Percentiles rank a stretch among this genome's conserved stretches.
phyloP scores from a whole-genome alignment of 495 filamentous ascomycete genomes.

The Schizothecium vesticola region DNA sequence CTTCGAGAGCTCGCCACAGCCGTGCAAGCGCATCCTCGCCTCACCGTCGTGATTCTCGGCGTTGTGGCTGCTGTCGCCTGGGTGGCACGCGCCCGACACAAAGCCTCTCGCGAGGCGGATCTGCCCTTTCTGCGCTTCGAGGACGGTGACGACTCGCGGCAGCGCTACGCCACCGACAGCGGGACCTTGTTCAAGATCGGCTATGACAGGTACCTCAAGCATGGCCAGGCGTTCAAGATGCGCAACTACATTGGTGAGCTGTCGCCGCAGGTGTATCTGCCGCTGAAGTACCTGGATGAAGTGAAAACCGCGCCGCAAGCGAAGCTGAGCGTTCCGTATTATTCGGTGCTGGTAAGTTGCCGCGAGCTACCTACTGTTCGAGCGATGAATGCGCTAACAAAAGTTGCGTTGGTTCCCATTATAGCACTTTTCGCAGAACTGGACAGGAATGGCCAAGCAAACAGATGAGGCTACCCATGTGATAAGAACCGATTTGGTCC shows the following conservation, averaged over 20 bases:
- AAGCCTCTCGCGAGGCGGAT: neutral
- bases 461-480: conserved; percentile 5
- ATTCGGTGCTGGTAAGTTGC: conserved; percentile 3
- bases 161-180: conserved; percentile 5
- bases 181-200: neutral
- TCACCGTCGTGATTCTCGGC: neutral
- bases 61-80: neutral
- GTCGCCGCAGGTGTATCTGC: conserved; percentile 5
- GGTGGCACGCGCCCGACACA: neutral
- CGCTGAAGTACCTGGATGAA: conserved; percentile 7
- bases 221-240: conserved; percentile 10
- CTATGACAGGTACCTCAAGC: conserved; percentile 2
- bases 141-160: conserved; percentile 6
- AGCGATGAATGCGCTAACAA: too few relatives aligned
- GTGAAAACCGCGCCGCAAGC: conserved; percentile 3
- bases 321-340: conserved; percentile 1
- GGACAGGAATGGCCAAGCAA: conserved; percentile 5
- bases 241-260: conserved; percentile 9
- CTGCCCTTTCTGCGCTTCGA: neutral
- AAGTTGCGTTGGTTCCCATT: too few relatives aligned
- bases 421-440: conserved; percentile 6
- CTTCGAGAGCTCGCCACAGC: neutral
- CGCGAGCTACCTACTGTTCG: too few relatives aligned
- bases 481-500: conserved; percentile 2
- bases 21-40: neutral